These are phyloP conservation scores for Hyaloscypha hepaticicola DNA, from an alignment of 495 filamentous ascomycete species.

Conservation along the genomic window DNA sequence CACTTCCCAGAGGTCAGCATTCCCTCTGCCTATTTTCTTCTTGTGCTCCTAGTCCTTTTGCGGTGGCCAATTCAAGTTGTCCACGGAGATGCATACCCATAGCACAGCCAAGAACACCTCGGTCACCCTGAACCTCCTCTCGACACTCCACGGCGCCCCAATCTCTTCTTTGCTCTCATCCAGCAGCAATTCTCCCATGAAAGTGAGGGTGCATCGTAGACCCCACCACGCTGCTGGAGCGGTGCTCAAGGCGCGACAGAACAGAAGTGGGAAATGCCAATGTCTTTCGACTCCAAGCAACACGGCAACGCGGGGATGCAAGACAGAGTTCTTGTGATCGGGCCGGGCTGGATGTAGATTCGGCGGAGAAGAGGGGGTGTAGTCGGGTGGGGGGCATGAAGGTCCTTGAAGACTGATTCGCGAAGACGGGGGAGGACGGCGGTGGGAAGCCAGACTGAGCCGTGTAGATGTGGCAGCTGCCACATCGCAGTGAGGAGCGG, in stretches of 20 bases:
- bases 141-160: constrained; percentile 26
- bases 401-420: constrained; percentile 4
- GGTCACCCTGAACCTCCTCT: constrained; percentile 55
- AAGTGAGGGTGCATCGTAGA: constrained; percentile 58
- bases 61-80: not conserved
- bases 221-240: constrained; percentile 62
- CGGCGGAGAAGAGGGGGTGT: constrained; percentile 23
- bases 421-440: constrained; percentile 10
- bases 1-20: constrained; percentile 51
- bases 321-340: constrained; percentile 27
- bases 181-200: constrained; percentile 53
- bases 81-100: constrained; percentile 61
- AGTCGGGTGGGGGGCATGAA: constrained; percentile 7
- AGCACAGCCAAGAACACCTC: constrained; percentile 79
- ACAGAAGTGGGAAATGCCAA: constrained; percentile 62
- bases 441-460: constrained; percentile 29
- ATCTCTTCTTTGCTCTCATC: constrained; percentile 18
- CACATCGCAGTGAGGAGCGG: constrained; percentile 30
- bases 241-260: constrained; percentile 60
- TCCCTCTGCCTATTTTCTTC: constrained; percentile 5
- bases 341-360: constrained; percentile 23
- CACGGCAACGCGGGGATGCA: constrained; percentile 65
- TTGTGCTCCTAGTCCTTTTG: not conserved
- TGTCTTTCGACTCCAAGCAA: constrained; percentile 60
- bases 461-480: constrained; percentile 34